Percentiles rank a stretch among this genome's conserved stretches.
Conservation (phyloP, 2,329 filamentous ascomycete species). For the Fusarium oxysporum region DNA sequence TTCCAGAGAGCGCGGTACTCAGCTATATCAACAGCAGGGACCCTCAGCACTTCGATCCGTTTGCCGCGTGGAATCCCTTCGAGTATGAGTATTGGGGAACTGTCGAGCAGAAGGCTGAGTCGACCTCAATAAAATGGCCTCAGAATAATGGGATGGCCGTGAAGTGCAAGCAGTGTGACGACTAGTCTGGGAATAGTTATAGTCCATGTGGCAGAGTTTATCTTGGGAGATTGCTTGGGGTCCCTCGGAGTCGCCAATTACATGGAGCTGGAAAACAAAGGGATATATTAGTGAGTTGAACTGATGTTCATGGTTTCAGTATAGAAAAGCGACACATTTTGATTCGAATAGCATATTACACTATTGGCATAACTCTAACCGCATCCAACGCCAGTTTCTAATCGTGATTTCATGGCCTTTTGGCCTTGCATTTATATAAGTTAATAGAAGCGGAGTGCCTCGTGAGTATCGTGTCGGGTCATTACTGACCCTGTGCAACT, state of each 20-base stretch:
- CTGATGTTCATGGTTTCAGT: not conserved
- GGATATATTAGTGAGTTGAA: not conserved
- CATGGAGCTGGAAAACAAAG: not conserved
- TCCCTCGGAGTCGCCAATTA: not conserved
- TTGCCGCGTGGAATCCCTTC: not conserved
- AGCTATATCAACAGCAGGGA: slow-evolving; percentile 4
- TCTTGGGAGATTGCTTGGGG: not conserved
- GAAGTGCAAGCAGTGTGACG: not conserved
- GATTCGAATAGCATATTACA: slow-evolving; percentile 1
- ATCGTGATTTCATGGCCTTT: slow-evolving; percentile 35
- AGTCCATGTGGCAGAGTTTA: not conserved
- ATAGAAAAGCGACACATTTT: not conserved
- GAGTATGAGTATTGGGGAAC: not conserved
- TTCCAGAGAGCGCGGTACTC: not conserved
- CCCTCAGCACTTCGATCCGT: not conserved
- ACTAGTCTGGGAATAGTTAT: not conserved
- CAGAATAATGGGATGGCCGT: not conserved
- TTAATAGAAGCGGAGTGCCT: not conserved
- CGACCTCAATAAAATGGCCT: not conserved
- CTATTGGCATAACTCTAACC: slow-evolving; percentile 31
- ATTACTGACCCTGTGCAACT: slow-evolving; percentile 35
- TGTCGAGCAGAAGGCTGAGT: not conserved
- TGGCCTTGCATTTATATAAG: not conserved
- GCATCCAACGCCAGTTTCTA: slow-evolving; percentile 42
- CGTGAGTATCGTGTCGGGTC: not conserved